Evolutionary conservation across 225 moss, liverwort and hornwort species (phyloP), one percentile per base, ranked within the genome.

Genomic region (Physcomitrellopsis africana): DNA sequence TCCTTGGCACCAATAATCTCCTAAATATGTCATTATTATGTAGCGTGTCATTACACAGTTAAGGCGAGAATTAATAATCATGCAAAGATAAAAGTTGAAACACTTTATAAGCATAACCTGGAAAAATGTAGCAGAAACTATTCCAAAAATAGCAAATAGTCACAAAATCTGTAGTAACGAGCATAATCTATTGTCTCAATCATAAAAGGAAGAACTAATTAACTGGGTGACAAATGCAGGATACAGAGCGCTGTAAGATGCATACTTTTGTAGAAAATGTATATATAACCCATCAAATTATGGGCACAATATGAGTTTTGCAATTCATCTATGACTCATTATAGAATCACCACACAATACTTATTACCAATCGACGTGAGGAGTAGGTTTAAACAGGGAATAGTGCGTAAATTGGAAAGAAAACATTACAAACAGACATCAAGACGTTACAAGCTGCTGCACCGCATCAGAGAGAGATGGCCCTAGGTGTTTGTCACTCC

Each of bases 1-100:
- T 99, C 95, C 84, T 90, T 93, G 72, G 99, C 90, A 83, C 95
- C 92, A 82, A 99, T 99, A 76, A 99, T 95, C 87, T 95, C 99
- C 97, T 97, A 75, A 66, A 81, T 15, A 70, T 79, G 32, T 60
- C 63, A 84, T 69, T 47, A 49, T 29, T 52, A 66, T 10, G 27
- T 20, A 29, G 27, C 72, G 22, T 51, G 18, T 64, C 72, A 80
- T 49, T 45, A 55, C 42, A 72, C 22, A 59, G 63, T 68, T 80
- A 72, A 29, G 11, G 41, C 27, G 68, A 49, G 8, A 23, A 61
- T 41, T 60, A 51, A 20, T 53, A 17, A 67, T 7, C 11, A 29
- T 51, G 58, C 58, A 76, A 42, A 62, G 56, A 79, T 45, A 9
- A 45, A 60, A 55, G 15, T 13, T 55, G n/a, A 65, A 43, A 3